Base-by-base conservation (phyloP, 2,329 filamentous ascomycete species). In the Mariannaea elegans region DNA sequence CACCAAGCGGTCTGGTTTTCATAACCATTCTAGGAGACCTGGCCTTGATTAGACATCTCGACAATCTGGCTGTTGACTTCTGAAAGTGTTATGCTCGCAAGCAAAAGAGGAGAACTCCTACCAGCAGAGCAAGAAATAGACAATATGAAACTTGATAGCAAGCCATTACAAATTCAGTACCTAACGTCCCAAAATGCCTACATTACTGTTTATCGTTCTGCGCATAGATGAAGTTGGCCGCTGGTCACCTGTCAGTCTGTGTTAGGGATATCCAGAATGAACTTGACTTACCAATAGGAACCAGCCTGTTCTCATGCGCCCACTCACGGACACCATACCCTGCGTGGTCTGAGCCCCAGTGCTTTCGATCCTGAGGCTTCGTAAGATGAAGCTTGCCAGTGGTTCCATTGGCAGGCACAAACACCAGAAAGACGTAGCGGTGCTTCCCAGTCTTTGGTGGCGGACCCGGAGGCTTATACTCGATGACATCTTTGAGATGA, bases 141-240 rank as follows among this genome's bases (percentile, higher is more conserved):
- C n/a, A n/a, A n/a, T n/a, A n/a, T n/a, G n/a, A n/a, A n/a, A n/a
- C n/a, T n/a, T n/a, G n/a, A n/a, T n/a, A n/a, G n/a, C n/a, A n/a
- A 31, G 27, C 27, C 27, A 31, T 31, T 31, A 12, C 27, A 31
- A 31, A 31, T 31, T 12, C 27, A 31, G 12, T 31, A 12, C 27
- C 27, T 31, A 31, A 31, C 27, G 27, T 31, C 27, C 27, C 19
- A 23, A 13, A 8, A 7, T 3, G 12, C 31, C 24, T 3, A 1
- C 9, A n/a, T 23, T 59, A 62, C 50, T 69, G 64, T 19, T 64
- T 16, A 3, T 64, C 48, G 14, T 69, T 67, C 16, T 64, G n/a
- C 12, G 66, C 64, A 34, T 69, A 66, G 13, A 69, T 63, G 0
- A 69, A 69, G 45, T 69, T 69, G 6, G 66, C 66, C 51, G 66